These are phyloP conservation scores for Trypanosoma platydactyli DNA, from an alignment of 208 protist species.

Conservation along the genomic window DNA sequence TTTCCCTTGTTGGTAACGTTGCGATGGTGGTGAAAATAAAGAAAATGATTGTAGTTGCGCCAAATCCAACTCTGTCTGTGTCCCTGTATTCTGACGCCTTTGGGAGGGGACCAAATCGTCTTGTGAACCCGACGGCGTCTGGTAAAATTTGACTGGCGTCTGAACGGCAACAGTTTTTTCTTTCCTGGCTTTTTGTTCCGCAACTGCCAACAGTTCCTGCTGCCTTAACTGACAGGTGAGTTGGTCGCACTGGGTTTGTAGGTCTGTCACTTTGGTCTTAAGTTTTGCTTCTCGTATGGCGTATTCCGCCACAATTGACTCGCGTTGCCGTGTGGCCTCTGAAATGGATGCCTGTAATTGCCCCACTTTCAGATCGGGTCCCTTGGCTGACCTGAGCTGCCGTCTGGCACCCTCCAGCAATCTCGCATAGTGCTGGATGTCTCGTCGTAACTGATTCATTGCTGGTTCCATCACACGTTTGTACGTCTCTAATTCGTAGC, in stretches of 20 bases:
- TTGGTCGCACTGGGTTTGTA: slow-evolving; percentile 7
- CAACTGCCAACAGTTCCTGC: background rate
- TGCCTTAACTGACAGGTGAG: background rate
- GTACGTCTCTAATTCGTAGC: slow-evolving; percentile 60
- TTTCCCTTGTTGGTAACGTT: background rate
- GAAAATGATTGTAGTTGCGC: too few relatives aligned
- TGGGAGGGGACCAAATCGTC: background rate
- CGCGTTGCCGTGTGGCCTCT: background rate
- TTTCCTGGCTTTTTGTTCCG: background rate
- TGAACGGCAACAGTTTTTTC: slow-evolving; percentile 1
- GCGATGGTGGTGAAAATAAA: background rate
- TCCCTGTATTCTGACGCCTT: background rate
- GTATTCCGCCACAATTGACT: background rate
- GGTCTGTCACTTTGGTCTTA: slow-evolving; percentile 1
- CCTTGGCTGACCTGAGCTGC: slow-evolving; percentile 26
- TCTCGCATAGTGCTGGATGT: slow-evolving; percentile 34
- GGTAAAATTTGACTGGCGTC: background rate
- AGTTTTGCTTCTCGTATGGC: slow-evolving; percentile 12
- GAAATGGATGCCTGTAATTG: slow-evolving; percentile 3
- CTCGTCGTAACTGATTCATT: slow-evolving; percentile 42
- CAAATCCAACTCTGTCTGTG: too few relatives aligned
- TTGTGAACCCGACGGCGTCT: too few relatives aligned
- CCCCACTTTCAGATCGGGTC: slow-evolving; percentile 12
- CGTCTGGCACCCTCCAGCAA: slow-evolving; percentile 31
- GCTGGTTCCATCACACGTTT: slow-evolving; percentile 53